A percentile compares a stretch with the other conserved stretches of the same genome.
Evolutionary conservation across 768 basidiomycete species (phyloP).

Genomic region (Sporobolomyces pararoseus): DNA sequence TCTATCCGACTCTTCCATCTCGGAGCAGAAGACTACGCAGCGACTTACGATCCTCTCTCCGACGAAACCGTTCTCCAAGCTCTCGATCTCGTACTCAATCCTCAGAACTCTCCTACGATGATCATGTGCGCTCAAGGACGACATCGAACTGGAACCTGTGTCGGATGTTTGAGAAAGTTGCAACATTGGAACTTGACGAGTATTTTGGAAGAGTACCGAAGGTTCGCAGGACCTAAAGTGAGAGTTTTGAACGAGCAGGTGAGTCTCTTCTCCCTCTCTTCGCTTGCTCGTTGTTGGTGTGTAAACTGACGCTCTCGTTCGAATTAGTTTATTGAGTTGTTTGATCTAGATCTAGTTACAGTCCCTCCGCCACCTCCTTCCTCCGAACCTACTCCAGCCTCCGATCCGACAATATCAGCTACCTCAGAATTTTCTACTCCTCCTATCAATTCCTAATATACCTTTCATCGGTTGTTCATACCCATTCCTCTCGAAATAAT

Average conservation of each 20-base stretch:
- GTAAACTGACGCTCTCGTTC: too few relatives aligned
- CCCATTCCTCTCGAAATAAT: too few relatives aligned
- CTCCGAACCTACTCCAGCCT: not conserved
- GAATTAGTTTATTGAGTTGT: conserved; percentile 53
- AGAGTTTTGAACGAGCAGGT: conserved; percentile 51
- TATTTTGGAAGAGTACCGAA: conserved; percentile 49
- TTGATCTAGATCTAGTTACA: conserved; percentile 37
- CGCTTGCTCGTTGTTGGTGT: too few relatives aligned
- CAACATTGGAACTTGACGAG: conserved; percentile 50
- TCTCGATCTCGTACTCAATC: conserved; percentile 49
- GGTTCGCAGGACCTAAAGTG: conserved; percentile 50
- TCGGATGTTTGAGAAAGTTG: conserved; percentile 49
- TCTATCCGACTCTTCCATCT: conserved; percentile 49
- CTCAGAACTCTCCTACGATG: conserved; percentile 47
- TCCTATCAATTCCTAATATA: too few relatives aligned
- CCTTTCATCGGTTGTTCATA: too few relatives aligned
- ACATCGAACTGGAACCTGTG: conserved; percentile 49
- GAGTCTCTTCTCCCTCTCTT: conserved; percentile 26
- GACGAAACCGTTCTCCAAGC: conserved; percentile 51
- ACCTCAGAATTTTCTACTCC: too few relatives aligned
- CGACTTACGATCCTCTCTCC: conserved; percentile 44
- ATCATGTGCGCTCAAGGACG: conserved; percentile 51
- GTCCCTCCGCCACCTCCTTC: conserved; percentile 9
- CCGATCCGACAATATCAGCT: not conserved
- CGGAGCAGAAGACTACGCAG: conserved; percentile 36